Percentiles rank a stretch among this genome's conserved stretches.
phyloP scores from a whole-genome alignment of 768 basidiomycete genomes.

The Pleurotus giganteus region DNA sequence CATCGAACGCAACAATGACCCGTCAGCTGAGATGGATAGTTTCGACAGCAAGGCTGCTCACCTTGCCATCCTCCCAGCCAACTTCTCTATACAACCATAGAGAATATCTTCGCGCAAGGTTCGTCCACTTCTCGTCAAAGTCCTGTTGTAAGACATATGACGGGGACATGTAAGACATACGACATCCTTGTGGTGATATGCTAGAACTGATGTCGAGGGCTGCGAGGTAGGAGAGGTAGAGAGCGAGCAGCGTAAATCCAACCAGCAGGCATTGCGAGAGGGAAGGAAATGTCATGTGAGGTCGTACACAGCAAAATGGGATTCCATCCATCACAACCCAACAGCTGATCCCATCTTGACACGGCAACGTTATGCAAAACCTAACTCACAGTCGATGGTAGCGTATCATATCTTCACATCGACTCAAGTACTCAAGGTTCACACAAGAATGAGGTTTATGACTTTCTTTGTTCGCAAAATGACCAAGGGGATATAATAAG shows the following conservation, averaged over 20 bases:
- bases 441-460: neutral
- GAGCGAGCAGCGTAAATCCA: constrained; percentile 30
- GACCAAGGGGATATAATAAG: constrained; percentile 10
- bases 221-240: constrained; percentile 41
- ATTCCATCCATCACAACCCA: no score
- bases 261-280: constrained; percentile 27
- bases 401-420: no score
- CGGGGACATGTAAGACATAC: constrained; percentile 96
- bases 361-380: neutral
- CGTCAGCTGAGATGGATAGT: neutral
- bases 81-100: constrained; percentile 91
- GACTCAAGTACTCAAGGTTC: no score
- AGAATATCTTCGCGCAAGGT: constrained; percentile 70
- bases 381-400: no score
- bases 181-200: constrained; percentile 87
- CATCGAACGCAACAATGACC: neutral
- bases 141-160: constrained; percentile 74
- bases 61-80: constrained; percentile 74
- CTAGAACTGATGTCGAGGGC: constrained; percentile 40
- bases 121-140: constrained; percentile 69
- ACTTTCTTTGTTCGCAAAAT: neutral
- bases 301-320: no score
- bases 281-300: constrained; percentile 8
- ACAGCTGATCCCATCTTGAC: no score
- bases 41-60: constrained; percentile 26